Base-by-base conservation (phyloP, 805 yeast species). In the Candida chauliodis region DNA sequence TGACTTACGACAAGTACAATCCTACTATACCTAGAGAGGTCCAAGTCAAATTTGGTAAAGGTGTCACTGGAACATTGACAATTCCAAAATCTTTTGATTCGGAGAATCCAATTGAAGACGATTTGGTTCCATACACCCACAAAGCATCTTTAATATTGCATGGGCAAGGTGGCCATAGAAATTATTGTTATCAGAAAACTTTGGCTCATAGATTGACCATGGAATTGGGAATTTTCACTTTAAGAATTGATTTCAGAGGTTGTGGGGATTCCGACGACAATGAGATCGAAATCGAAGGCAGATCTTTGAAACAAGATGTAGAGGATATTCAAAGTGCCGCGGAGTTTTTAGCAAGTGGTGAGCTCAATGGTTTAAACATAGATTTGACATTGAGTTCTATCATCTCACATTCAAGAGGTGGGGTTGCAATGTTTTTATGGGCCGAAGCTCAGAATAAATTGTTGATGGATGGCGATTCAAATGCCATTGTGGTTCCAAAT, bases 121-220 rank as follows among this genome's bases (percentile, higher is more conserved):
- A 58, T 1, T 51, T 46, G 32, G 61, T 63, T 7, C 73, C 73
- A 3, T 55, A 69, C 5, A 71, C 75, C 5, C 71, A 65, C 41
- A 70, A 74, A 42, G 66, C 75, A 27, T 87, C 81, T 0, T 53
- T 89, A 5, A 53, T 89, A 13, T 47, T 79, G n/a, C 97, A 90
- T 56, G 97, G 97, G 1, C 83, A 76, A 44, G 90, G 81, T 1
- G 95, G 95, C 0, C 95, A 90, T 55, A 76, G 87, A 47, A 76
- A 84, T 63, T 83, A 86, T 55, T 78, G 86, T 42, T 89, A 83
- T 58, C 88, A 83, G 46, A 73, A 75, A 18, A 49, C 61, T 11
- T 58, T 87, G 30, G 90, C 95, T 0, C 73, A 74, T 19, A 61
- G 59, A 18, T 56, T 90, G 38, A 79, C 89, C 0, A 54, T 62